Evolutionary conservation across 208 protist species (phyloP).

Genomic region (Trypanosoma congolense): DNA sequence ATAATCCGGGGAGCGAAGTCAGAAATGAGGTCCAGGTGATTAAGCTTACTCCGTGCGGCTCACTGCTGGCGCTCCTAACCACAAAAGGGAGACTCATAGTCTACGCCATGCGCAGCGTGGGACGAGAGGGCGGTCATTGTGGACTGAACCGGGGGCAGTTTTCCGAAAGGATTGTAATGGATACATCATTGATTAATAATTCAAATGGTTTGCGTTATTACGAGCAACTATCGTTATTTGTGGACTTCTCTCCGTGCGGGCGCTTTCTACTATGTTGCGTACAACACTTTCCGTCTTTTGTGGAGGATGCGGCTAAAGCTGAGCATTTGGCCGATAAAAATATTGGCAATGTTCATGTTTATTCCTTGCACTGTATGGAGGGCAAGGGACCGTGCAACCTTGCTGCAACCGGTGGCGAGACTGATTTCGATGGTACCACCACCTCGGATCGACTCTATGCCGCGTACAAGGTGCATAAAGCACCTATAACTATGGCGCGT

Average conservation of each 20-base stretch:
- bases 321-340: slow-evolving; percentile 5
- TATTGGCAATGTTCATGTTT: slow-evolving; percentile 53
- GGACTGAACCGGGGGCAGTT: slow-evolving; percentile 17
- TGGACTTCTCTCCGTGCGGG: slow-evolving; percentile 54
- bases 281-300: slow-evolving; percentile 33
- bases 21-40: slow-evolving; percentile 69
- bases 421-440: not conserved
- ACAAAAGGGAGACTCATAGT: slow-evolving; percentile 59
- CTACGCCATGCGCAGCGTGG: slow-evolving; percentile 28
- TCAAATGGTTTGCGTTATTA: slow-evolving; percentile 52
- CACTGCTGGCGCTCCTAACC: slow-evolving; percentile 61
- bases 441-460: slow-evolving; percentile 31
- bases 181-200: slow-evolving; percentile 28
- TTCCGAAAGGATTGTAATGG: slow-evolving; percentile 44
- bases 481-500: slow-evolving; percentile 33
- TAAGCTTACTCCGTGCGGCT: slow-evolving; percentile 42
- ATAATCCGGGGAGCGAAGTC: slow-evolving; percentile 38
- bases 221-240: slow-evolving; percentile 37
- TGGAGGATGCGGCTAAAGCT: slow-evolving; percentile 9
- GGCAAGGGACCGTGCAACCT: not conserved
- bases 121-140: not conserved
- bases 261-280: slow-evolving; percentile 59
- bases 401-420: not conserved
- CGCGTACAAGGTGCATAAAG: slow-evolving; percentile 27
- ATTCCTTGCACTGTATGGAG: slow-evolving; percentile 50